Conservation (phyloP, 352 stramenopile species). For the Phytopythium chamaehyphon region DNA sequence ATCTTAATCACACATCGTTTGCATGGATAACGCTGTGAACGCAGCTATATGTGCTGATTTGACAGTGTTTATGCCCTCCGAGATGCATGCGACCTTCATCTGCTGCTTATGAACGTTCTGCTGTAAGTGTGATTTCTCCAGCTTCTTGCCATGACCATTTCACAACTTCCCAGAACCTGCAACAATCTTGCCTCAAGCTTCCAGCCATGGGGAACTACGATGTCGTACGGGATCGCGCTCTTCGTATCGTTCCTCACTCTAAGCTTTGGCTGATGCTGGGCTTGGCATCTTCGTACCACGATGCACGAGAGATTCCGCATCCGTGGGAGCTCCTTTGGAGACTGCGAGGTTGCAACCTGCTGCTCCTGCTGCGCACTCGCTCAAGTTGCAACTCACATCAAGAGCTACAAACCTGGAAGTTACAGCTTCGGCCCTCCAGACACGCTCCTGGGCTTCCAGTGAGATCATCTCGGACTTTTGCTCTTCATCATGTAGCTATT, state of each 20-base stretch:
- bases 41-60: too few species aligned
- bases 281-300: constrained; percentile 20
- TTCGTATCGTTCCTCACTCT: constrained; percentile 12
- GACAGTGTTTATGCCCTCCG: too few species aligned
- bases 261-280: constrained; percentile 3
- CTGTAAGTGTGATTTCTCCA: too few species aligned
- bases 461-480: too few species aligned
- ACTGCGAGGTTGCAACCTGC: constrained; percentile 21
- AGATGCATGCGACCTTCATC: constrained; percentile 11
- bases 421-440: constrained; percentile 40
- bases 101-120: constrained; percentile 8
- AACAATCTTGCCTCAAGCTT: constrained; percentile 12
- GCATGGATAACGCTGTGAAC: too few species aligned
- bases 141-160: constrained; percentile 14
- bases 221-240: constrained; percentile 12
- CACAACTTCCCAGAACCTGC: constrained; percentile 17
- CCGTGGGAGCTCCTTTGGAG: constrained; percentile 12
- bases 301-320: constrained; percentile 17
- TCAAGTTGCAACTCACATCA: constrained; percentile 34
- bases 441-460: constrained; percentile 14
- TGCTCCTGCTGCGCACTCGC: constrained; percentile 37
- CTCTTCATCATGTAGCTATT: too few species aligned
- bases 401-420: constrained; percentile 36
- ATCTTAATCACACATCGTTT: too few species aligned
- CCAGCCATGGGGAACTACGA: too few species aligned